Percentiles rank a stretch among this genome's conserved stretches.
These are phyloP conservation scores for Nothophytophthora sp. DNA, from an alignment of 352 stramenopile species.

Conservation along the genomic window DNA sequence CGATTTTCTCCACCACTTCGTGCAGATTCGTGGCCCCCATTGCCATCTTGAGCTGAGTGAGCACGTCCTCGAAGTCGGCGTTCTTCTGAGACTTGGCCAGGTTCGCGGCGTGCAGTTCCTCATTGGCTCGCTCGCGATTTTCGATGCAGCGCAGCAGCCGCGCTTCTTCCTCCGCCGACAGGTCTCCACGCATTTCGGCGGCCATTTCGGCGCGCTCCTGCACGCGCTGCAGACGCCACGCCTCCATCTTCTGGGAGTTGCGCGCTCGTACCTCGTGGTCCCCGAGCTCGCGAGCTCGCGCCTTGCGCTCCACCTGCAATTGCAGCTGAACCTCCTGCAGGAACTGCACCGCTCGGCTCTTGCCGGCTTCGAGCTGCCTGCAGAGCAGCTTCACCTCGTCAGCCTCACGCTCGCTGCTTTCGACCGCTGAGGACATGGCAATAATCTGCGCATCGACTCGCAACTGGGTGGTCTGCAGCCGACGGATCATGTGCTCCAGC, in stretches of 20 bases:
- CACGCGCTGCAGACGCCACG: conserved; percentile 66
- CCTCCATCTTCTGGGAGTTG: conserved; percentile 86
- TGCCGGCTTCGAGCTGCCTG: conserved; percentile 77
- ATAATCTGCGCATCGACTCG: conserved; percentile 69
- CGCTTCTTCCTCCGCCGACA: conserved; percentile 67
- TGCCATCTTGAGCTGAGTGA: conserved; percentile 65
- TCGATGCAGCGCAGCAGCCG: conserved; percentile 60
- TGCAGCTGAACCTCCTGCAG: conserved; percentile 82
- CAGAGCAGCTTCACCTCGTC: conserved; percentile 79
- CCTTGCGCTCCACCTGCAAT: conserved; percentile 65
- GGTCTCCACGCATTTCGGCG: conserved; percentile 69
- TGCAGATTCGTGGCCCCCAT: conserved; percentile 51
- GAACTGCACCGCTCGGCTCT: conserved; percentile 70
- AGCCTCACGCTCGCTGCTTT: conserved; percentile 61
- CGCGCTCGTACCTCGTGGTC: conserved; percentile 78
- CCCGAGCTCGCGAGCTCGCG: conserved; percentile 60
- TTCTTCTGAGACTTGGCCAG: conserved; percentile 68
- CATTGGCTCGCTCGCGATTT: conserved; percentile 63
- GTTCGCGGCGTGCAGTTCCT: conserved; percentile 65
- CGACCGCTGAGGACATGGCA: conserved; percentile 64
- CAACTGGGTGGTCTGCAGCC: conserved; percentile 73
- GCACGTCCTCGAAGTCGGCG: conserved; percentile 66
- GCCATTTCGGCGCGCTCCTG: conserved; percentile 79
- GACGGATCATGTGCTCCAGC: conserved; percentile 82
- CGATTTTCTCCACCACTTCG: conserved; percentile 78